Conservation (phyloP, 139 green algal species). For the Coelastrella sp. region DNA sequence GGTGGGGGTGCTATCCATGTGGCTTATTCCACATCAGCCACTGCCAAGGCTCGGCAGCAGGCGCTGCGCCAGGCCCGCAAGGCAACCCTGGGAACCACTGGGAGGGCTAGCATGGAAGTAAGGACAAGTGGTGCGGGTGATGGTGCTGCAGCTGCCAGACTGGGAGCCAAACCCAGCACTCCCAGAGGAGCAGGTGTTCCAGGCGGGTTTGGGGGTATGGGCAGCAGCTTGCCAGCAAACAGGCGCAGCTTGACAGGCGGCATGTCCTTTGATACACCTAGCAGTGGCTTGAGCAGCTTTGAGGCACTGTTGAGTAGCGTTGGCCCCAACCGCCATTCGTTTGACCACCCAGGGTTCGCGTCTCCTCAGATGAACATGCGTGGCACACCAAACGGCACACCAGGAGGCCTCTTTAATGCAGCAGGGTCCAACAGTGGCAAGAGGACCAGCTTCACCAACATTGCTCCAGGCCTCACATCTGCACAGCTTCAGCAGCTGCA, state of each 20-base stretch:
- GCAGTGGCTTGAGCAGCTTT: not conserved
- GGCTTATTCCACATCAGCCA: conserved; percentile 44
- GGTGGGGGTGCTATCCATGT: conserved; percentile 46
- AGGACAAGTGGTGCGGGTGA: not conserved
- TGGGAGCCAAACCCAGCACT: not conserved
- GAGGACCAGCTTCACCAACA: not conserved
- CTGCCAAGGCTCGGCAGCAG: conserved; percentile 47
- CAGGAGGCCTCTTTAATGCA: not conserved
- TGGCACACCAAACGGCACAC: not conserved
- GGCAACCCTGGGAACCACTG: conserved; percentile 11
- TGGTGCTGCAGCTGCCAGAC: not conserved
- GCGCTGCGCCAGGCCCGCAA: conserved; percentile 41
- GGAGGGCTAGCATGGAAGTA: conserved; percentile 1
- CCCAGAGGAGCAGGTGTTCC: not conserved
- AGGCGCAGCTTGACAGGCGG: not conserved
- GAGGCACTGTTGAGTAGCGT: not conserved
- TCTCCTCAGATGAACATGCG: not conserved
- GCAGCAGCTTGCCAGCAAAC: not conserved
- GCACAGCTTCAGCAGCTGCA: conserved; percentile 33
- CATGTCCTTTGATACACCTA: conserved; percentile 8
- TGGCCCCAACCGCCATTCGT: conserved; percentile 9
- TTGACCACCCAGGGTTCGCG: conserved; percentile 35
- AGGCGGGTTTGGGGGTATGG: not conserved
- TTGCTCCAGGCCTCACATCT: not conserved
- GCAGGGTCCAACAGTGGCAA: not conserved